A percentile compares a stretch with the other conserved stretches of the same genome.
phyloP scores from a whole-genome alignment of 345 rosid species.

The Moricandia moricandioides region DNA sequence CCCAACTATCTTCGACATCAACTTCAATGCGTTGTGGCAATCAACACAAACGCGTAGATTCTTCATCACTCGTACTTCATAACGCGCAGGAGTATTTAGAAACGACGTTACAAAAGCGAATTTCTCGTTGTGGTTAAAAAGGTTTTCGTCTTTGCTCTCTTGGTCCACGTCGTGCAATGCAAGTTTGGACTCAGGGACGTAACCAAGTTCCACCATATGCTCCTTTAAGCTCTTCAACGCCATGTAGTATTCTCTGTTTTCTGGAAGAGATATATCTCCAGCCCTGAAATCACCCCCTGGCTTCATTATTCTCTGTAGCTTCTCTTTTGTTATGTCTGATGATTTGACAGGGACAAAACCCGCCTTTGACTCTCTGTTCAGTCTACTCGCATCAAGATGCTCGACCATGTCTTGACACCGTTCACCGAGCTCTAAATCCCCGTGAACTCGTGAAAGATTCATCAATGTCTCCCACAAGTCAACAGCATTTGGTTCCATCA shows the following conservation, averaged over 20 bases:
- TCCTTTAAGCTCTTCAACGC: constrained; percentile 52
- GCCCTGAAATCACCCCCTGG: constrained; percentile 45
- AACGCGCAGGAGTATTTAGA: constrained; percentile 53
- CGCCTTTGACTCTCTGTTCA: constrained; percentile 58
- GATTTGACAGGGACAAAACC: constrained; percentile 59
- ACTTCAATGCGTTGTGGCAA: constrained; percentile 67
- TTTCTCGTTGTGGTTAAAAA: constrained; percentile 71
- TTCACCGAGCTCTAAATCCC: constrained; percentile 67
- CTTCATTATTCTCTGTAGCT: constrained; percentile 44
- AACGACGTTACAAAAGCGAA: constrained; percentile 59
- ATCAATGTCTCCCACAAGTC: constrained; percentile 75
- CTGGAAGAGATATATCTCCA: constrained; percentile 76
- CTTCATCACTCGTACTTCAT: constrained; percentile 52
- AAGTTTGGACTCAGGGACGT: constrained; percentile 57
- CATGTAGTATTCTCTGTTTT: constrained; percentile 53
- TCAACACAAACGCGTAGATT: constrained; percentile 80
- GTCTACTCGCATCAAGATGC: constrained; percentile 49
- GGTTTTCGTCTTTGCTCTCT: constrained; percentile 80
- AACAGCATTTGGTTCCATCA: constrained; percentile 51
- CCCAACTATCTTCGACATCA: constrained; percentile 75
- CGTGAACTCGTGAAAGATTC: constrained; percentile 69
- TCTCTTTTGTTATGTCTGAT: constrained; percentile 46
- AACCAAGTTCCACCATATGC: constrained; percentile 79
- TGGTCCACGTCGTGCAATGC: constrained; percentile 78
- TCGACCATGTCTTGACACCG: constrained; percentile 60